These are phyloP conservation scores for Cutaneotrichosporon daszewskae DNA, from an alignment of 1,284 basidiomycete species.

Conservation along the genomic window DNA sequence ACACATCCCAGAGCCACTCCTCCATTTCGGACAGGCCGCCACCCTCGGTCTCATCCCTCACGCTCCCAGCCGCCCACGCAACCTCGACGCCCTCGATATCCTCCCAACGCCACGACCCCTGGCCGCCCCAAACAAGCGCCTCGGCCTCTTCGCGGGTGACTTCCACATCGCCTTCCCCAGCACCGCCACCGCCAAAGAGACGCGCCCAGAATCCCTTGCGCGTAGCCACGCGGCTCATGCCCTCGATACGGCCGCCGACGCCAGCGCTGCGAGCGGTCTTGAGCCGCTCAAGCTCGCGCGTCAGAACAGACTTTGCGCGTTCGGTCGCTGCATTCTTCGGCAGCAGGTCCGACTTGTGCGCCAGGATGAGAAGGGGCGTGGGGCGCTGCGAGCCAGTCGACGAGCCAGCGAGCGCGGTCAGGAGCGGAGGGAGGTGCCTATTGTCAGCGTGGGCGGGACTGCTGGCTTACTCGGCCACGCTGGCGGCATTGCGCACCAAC, in stretches of 20 bases:
- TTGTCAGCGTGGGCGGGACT: not conserved
- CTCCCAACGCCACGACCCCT: slow-evolving; percentile 39
- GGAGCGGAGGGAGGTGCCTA: slow-evolving; percentile 41
- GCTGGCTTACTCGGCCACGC: slow-evolving; percentile 42
- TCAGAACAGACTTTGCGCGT: slow-evolving; percentile 36
- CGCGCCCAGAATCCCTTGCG: slow-evolving; percentile 22
- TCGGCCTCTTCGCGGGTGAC: slow-evolving; percentile 32
- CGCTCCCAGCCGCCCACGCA: slow-evolving; percentile 28
- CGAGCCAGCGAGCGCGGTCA: slow-evolving; percentile 34
- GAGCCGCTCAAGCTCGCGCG: slow-evolving; percentile 44
- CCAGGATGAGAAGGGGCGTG: slow-evolving; percentile 38
- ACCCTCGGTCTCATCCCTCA: slow-evolving; percentile 19
- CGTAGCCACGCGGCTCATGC: slow-evolving; percentile 33
- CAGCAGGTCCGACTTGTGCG: slow-evolving; percentile 44
- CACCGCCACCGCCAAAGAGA: slow-evolving; percentile 20
- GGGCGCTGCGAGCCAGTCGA: slow-evolving; percentile 17
- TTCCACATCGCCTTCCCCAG: slow-evolving; percentile 16
- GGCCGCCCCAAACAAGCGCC: slow-evolving; percentile 39
- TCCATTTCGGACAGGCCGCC: slow-evolving; percentile 36
- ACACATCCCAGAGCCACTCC: slow-evolving; percentile 29
- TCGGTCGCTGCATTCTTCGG: slow-evolving; percentile 27
- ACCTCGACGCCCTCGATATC: slow-evolving; percentile 45
- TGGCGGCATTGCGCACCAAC: slow-evolving; percentile 34
- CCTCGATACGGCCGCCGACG: slow-evolving; percentile 40
- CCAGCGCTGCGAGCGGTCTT: slow-evolving; percentile 33